Conservation (phyloP, 768 basidiomycete species). For the Auricularia auricula-judae region DNA sequence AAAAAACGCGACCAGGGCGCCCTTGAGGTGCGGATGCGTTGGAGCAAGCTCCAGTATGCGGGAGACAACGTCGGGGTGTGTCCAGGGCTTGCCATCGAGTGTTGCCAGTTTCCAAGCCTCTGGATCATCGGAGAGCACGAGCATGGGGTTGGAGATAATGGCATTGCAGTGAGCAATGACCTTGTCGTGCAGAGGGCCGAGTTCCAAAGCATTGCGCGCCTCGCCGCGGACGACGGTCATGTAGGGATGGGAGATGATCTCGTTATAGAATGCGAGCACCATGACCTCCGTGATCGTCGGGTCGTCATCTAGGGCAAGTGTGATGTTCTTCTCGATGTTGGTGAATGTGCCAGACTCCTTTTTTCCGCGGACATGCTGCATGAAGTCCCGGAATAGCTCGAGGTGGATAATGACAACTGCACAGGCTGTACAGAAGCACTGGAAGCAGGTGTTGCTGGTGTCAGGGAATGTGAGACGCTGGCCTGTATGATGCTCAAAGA, state of each 20-base stretch:
- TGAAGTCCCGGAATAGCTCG: constrained; percentile 15
- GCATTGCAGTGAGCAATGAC: constrained; percentile 9
- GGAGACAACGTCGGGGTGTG: constrained; percentile 1
- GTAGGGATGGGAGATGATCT: constrained; percentile 18
- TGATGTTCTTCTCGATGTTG: constrained; percentile 27
- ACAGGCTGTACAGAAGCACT: constrained; percentile 21
- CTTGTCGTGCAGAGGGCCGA: constrained; percentile 15
- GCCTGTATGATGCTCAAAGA: constrained; percentile 15
- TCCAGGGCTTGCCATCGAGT: constrained; percentile 15
- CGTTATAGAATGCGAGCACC: constrained; percentile 9
- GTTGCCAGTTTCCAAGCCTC: constrained; percentile 5
- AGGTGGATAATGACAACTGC: constrained; percentile 17
- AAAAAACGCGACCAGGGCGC: constrained; percentile 13
- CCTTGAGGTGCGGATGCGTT: constrained; percentile 32
- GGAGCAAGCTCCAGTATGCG: background rate
- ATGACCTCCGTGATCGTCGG: constrained; percentile 15
- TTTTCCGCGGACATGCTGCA: constrained; percentile 17
- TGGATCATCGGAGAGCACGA: constrained; percentile 10
- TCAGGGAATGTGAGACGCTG: constrained; percentile 20
- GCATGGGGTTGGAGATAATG: constrained; percentile 12
- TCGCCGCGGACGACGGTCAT: constrained; percentile 15
- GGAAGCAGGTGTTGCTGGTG: constrained; percentile 25
- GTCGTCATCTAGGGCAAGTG: background rate
- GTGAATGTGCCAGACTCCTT: constrained; percentile 12
- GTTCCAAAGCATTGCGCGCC: constrained; percentile 15